Evolutionary conservation across 2,329 filamentous ascomycete species (phyloP).

Genomic region (Penicillium thymicola): DNA sequence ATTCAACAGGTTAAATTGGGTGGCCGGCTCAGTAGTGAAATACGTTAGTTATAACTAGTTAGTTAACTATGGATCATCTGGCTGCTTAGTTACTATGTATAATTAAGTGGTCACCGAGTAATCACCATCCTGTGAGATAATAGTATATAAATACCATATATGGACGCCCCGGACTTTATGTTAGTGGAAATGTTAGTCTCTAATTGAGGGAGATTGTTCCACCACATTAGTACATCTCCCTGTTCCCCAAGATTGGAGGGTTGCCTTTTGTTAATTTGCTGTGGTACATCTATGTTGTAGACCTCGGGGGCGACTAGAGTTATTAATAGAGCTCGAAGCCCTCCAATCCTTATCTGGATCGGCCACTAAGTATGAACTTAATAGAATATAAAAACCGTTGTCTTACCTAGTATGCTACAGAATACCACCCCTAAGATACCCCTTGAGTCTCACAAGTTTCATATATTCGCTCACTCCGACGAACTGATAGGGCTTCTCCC

Average conservation of each 20-base stretch:
- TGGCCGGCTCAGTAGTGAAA: no score
- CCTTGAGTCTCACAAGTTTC: not conserved
- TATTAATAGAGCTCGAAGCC: conserved; percentile 4
- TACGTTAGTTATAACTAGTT: no score
- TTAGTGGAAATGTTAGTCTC: not conserved
- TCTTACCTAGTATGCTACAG: not conserved
- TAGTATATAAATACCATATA: no score
- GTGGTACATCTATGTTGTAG: not conserved
- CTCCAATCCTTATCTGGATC: not conserved
- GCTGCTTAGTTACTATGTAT: no score
- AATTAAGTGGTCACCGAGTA: no score
- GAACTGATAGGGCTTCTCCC: not conserved
- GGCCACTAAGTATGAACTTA: not conserved
- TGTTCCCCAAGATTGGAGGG: no score
- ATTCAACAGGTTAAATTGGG: no score
- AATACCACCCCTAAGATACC: not conserved
- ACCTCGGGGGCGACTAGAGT: not conserved
- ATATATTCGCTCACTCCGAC: not conserved
- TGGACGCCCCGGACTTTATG: no score
- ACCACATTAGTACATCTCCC: no score
- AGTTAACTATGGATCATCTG: no score
- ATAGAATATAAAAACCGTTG: not conserved
- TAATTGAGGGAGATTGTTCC: not conserved
- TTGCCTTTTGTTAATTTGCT: not conserved
- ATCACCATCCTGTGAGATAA: no score